Conservation (phyloP, 1,284 basidiomycete genomes). For the Meripilus lineatus region DNA sequence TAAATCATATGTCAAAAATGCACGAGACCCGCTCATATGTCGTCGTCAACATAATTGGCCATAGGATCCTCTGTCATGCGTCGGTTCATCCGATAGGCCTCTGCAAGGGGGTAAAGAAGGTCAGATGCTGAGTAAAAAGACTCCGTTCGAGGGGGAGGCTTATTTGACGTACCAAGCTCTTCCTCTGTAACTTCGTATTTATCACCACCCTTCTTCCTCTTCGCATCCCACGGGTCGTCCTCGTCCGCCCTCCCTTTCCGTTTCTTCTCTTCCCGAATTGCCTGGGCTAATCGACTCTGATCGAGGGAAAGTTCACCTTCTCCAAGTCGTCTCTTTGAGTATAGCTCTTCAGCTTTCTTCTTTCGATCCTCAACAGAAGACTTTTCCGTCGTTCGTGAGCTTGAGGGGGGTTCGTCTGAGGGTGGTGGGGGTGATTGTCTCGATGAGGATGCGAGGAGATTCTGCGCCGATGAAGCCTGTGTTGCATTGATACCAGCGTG, state of each 20-base stretch:
- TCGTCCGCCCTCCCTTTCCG: conserved; percentile 60
- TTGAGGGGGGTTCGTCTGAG: conserved; percentile 16
- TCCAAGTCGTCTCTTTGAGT: conserved; percentile 64
- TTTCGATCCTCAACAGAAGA: conserved; percentile 29
- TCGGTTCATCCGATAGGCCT: conserved; percentile 79
- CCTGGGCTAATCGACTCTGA: conserved; percentile 60
- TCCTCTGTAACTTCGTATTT: conserved; percentile 84
- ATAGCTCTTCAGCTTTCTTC: conserved; percentile 53
- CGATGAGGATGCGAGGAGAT: conserved; percentile 48
- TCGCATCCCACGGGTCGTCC: conserved; percentile 51
- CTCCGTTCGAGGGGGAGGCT: no score
- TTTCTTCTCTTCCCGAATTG: conserved; percentile 80
- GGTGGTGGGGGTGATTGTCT: conserved; percentile 14
- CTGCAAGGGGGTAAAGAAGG: conserved; percentile 32
- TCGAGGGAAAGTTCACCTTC: conserved; percentile 75
- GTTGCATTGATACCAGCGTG: conserved; percentile 81
- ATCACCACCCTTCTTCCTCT: conserved; percentile 36
- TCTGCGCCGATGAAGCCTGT: conserved; percentile 63
- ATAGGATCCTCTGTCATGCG: conserved; percentile 80
- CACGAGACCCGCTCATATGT: no score
- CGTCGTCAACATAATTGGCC: conserved; percentile 75
- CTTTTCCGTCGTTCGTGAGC: conserved; percentile 20
- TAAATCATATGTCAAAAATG: no score
- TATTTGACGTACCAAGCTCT: conserved; percentile 80
- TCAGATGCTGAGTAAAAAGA: conserved; percentile 4